A percentile compares a stretch with the other conserved stretches of the same genome.
Evolutionary conservation across 495 filamentous ascomycete genomes (phyloP).

Genomic region (Daldinia decipiens): DNA sequence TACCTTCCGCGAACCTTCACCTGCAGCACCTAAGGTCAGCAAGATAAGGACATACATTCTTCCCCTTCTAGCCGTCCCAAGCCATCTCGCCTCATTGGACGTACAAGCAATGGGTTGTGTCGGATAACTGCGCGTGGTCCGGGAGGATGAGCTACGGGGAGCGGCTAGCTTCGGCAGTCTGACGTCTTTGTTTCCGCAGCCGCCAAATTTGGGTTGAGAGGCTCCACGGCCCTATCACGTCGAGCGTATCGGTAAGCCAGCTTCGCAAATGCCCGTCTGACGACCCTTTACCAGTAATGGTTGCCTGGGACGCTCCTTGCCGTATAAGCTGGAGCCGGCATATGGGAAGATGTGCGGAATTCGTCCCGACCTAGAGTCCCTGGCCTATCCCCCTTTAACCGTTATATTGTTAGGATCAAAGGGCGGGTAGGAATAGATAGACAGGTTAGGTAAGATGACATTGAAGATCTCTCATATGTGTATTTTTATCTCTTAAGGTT

Average conservation of each 20-base stretch:
- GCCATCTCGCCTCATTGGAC: constrained; percentile 32
- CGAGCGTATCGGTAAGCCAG: background rate
- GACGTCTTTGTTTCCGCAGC: constrained; percentile 35
- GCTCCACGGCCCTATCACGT: constrained; percentile 8
- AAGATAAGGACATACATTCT: constrained; percentile 6
- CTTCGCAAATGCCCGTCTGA: background rate
- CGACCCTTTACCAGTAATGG: background rate
- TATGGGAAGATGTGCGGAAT: constrained; percentile 32
- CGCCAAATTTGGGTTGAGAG: constrained; percentile 2
- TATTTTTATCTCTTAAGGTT: constrained; percentile 12
- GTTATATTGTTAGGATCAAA: background rate
- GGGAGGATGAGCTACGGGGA: background rate
- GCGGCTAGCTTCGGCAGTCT: constrained; percentile 45
- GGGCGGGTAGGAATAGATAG: background rate
- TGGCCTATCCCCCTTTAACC: constrained; percentile 32
- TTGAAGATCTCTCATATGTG: background rate
- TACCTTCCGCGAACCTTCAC: constrained; percentile 16
- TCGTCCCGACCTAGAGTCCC: constrained; percentile 28
- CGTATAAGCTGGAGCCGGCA: background rate
- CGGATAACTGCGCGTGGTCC: constrained; percentile 14
- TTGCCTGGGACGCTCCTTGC: background rate
- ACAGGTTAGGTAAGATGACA: background rate
- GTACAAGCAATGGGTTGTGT: constrained; percentile 24
- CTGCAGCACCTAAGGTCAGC: constrained; percentile 25
- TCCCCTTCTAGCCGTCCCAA: constrained; percentile 39